Evolutionary conservation across 306 rosid genomes (phyloP).

Genomic region (Casuarina glauca): DNA sequence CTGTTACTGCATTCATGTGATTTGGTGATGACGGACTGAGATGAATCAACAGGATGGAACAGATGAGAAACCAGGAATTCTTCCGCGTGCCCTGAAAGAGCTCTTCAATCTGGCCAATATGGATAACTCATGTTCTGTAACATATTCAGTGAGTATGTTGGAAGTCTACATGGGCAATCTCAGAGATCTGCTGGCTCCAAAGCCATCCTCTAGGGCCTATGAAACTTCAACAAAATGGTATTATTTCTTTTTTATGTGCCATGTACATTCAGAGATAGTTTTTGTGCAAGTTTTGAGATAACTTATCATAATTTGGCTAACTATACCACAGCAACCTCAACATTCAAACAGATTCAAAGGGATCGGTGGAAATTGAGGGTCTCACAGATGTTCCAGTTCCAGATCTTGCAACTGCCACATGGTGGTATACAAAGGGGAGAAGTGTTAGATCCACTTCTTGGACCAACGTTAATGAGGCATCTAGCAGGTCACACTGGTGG

Average conservation of each 20-base stretch:
- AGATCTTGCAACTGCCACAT: conserved; percentile 72
- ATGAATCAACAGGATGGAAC: conserved; percentile 71
- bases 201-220: conserved; percentile 46
- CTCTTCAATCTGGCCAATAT: conserved; percentile 64
- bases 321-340: conserved; percentile 71
- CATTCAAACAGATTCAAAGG: conserved; percentile 92
- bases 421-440: conserved; percentile 87
- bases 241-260: not conserved
- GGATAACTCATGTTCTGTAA: conserved; percentile 44
- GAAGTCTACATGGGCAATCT: conserved; percentile 95
- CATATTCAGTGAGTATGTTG: conserved; percentile 90
- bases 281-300: conserved; percentile 10
- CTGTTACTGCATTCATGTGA: conserved; percentile 25
- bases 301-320: conserved; percentile 25
- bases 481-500: conserved; percentile 99
- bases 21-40: conserved; percentile 10
- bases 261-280: not conserved
- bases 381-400: conserved; percentile 77
- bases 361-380: conserved; percentile 82
- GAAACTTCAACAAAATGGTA: conserved; percentile 67
- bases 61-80: conserved; percentile 69
- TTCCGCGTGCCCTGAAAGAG: conserved; percentile 76
- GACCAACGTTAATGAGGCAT: conserved; percentile 91
- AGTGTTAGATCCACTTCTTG: conserved; percentile 85
- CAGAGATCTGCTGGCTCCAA: conserved; percentile 75